Base-by-base conservation (phyloP, 345 rosid species). In the Gynandropsis gynandra region DNA sequence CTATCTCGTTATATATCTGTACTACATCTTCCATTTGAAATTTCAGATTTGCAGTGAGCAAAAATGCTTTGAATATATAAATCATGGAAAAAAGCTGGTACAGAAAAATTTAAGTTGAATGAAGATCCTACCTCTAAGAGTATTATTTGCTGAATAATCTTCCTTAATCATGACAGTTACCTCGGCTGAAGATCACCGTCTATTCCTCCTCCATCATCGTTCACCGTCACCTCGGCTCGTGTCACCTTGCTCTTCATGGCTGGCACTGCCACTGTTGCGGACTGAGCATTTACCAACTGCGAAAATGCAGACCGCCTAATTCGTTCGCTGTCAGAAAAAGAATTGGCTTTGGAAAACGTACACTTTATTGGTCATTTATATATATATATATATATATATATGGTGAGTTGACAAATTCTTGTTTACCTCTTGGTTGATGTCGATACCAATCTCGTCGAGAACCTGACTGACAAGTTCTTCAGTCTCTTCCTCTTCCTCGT, bases 131-230 rank as follows among this genome's bases (percentile, higher is more conserved):
- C n/a, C n/a, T n/a, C n/a, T n/a, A n/a, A n/a, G n/a, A n/a, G n/a
- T n/a, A n/a, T n/a, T n/a, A n/a, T n/a, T 42, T 42, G 66, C 79
- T n/a, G 85, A 89, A 50, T 73, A 69, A 38, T 84, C 84, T 53
- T 75, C 80, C 69, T 76, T 87, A 40, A 75, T 62, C 80, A 87
- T 68, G 32, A 71, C 74, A 48, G 72, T 71, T n/a, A n/a, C 78
- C 96, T 79, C 32, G 89, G 89, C 68, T 87, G 96, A 21, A 87
- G 70, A 12, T 87, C 96, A 59, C 83, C 74, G 51, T 87, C 96
- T 54, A 87, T 77, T 19, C 94, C 96, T 1, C 77, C 59, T 5
- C 81, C 79, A 1, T 87, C 96, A 32, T 57, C 74, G 33, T 49
- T 59, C 50, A 67, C 86, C 0, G 82, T 35, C 11, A 80, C 56